Base-by-base conservation (phyloP, 1,139 yeast genomes). In the Kodamaea alishanica region DNA sequence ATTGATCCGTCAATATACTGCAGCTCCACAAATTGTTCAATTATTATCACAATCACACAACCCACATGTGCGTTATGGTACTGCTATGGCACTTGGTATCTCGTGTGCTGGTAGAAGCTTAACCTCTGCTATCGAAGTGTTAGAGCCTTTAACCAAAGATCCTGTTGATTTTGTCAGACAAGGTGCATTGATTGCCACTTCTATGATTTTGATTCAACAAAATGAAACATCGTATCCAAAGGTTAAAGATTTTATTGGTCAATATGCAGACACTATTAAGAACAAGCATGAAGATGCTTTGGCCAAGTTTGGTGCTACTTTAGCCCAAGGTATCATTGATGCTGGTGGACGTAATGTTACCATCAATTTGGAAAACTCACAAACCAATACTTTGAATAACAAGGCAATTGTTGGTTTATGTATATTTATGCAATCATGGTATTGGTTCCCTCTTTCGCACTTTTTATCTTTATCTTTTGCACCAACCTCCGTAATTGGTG, bases 291-390 rank as follows among this genome's bases (percentile, higher is more conserved):
- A 90, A 65, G 98, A 92, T 65, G 96, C 96, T 6, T 77, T 94
- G 65, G 96, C 97, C 32, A 90, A 89, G 65, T 92, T 90, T 63
- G 99, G 99, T 58, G 97, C 98, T 29, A 88, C 97, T 12, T 70
- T 94, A 39, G 92, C 97, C 8, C 97, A 90, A 67, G 98, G 99
- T 62, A 92, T 92, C 50, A 83, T 94, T 60, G 97, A 92, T 66
- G 98, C 98, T 9, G 97, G 98, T 65, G 99, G 99, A 15, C 81
- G 98, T 60, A 92, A 94, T 55, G 95, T 87, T n/a, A 90, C 97
- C 1, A 89, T 92, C 48, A 85, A 85, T 51, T 72, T 92, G 41
- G 97, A 92, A 62, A 87, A 92, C 59, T 57, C 81, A n/a, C 92
- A 88, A 50, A 88, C 96, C 28, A 95, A 89, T 45, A 89, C 96